Percentiles rank a stretch among this genome's conserved stretches.
Conservation (phyloP, 2,329 filamentous ascomycete species). For the Aspergillus fischeri region DNA sequence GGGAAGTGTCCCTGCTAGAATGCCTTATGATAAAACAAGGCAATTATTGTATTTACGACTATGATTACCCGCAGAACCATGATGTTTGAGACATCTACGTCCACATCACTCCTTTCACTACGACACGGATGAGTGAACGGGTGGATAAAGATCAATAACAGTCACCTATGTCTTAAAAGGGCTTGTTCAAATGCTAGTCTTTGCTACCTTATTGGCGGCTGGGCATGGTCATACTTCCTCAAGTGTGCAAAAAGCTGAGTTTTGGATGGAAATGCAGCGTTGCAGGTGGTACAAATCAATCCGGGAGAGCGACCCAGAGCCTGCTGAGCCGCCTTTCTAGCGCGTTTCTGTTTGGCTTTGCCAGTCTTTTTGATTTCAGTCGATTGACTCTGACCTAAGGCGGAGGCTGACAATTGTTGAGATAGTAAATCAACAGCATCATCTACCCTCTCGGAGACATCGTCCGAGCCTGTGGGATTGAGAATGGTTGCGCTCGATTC, state of each 20-base stretch:
- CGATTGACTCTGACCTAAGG: slow-evolving; percentile 17
- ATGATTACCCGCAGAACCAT: neutral
- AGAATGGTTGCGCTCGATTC: neutral
- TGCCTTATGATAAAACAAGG: neutral
- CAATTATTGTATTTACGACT: neutral
- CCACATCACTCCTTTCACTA: neutral
- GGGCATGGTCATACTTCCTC: slow-evolving; percentile 61
- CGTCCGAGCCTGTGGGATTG: neutral
- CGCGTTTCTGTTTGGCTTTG: slow-evolving; percentile 52
- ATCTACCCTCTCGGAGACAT: slow-evolving; percentile 2
- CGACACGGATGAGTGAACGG: neutral
- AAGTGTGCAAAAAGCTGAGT: slow-evolving; percentile 72
- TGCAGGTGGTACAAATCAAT: slow-evolving; percentile 73
- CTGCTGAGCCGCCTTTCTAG: slow-evolving; percentile 45
- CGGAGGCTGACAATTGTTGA: slow-evolving; percentile 14
- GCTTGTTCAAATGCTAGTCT: neutral
- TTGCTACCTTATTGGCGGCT: slow-evolving; percentile 27
- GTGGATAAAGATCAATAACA: neutral
- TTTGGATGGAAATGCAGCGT: slow-evolving; percentile 70
- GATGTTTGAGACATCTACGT: neutral
- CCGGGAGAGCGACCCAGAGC: slow-evolving; percentile 26
- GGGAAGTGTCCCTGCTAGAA: neutral
- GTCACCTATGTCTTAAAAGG: neutral
- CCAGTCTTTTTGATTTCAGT: slow-evolving; percentile 35
- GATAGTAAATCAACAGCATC: slow-evolving; percentile 11